A percentile compares a stretch with the other conserved stretches of the same genome.
phyloP scores from a whole-genome alignment of 2,329 filamentous ascomycete genomes.

The Ophiognomonia clavigignenti-juglandacearum region DNA sequence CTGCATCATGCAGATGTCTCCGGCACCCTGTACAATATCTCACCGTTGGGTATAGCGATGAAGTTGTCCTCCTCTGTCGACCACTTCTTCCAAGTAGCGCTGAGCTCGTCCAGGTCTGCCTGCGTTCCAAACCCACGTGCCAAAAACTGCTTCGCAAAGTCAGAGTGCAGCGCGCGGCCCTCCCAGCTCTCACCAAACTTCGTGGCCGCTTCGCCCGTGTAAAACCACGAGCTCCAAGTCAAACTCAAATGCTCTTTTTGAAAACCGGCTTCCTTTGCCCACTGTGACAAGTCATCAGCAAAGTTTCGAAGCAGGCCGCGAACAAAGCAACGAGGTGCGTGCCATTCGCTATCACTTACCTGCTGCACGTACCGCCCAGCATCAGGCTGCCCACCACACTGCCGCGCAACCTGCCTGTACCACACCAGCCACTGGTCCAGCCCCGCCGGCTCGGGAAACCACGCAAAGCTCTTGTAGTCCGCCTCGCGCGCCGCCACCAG shows the following conservation, averaged over 20 bases:
- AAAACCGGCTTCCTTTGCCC: slow-evolving; percentile 10
- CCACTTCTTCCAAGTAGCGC: slow-evolving; percentile 8
- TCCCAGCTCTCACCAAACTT: slow-evolving; percentile 9
- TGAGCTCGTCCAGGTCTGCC: slow-evolving; percentile 6
- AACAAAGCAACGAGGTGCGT: too few species aligned
- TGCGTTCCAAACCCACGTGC: neutral
- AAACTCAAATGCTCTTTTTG: neutral
- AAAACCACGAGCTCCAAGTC: slow-evolving; percentile 8
- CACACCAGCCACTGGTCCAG: slow-evolving; percentile 6
- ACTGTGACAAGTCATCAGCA: neutral
- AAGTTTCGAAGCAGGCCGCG: too few species aligned
- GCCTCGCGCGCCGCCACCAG: slow-evolving; percentile 31
- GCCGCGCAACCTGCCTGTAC: slow-evolving; percentile 4
- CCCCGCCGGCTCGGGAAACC: slow-evolving; percentile 5
- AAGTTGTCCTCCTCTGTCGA: slow-evolving; percentile 7
- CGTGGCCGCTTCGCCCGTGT: slow-evolving; percentile 9
- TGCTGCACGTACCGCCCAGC: slow-evolving; percentile 9
- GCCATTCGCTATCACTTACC: neutral
- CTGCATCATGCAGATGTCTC: neutral
- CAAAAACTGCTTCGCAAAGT: slow-evolving; percentile 10
- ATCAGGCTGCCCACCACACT: slow-evolving; percentile 10
- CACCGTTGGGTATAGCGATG: slow-evolving; percentile 9
- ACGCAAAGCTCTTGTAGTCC: slow-evolving; percentile 15
- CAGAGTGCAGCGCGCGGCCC: slow-evolving; percentile 8
- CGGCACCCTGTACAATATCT: slow-evolving; percentile 12